Conservation (phyloP, 441 rosid genomes). For the Jatropha multifida region DNA sequence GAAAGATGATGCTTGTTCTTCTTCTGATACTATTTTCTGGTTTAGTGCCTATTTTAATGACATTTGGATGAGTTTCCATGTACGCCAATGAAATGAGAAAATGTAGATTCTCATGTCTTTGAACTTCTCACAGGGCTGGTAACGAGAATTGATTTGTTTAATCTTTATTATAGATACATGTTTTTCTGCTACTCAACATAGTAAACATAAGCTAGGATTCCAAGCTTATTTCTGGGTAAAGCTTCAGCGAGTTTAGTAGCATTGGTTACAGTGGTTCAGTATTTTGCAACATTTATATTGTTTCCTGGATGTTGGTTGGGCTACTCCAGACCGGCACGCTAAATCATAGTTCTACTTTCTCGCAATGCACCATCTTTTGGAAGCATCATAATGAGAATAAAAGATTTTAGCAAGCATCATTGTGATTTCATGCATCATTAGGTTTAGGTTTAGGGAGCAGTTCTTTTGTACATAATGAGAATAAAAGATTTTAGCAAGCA, state of each 20-base stretch:
- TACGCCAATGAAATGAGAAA: slow-evolving; percentile 15
- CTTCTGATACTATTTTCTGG: slow-evolving; percentile 17
- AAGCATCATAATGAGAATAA: too few species aligned
- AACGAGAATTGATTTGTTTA: neutral
- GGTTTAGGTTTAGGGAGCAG: too few species aligned
- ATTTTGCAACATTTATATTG: neutral
- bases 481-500: too few species aligned
- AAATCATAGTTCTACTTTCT: too few species aligned
- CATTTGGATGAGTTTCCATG: slow-evolving; percentile 18
- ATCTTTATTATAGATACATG: neutral
- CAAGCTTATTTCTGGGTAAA: neutral
- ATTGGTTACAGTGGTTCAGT: neutral
- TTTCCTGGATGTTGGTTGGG: too few species aligned
- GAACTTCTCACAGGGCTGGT: neutral
- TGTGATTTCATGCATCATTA: too few species aligned
- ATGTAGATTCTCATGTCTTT: neutral
- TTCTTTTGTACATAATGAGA: too few species aligned
- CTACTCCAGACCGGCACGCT: too few species aligned
- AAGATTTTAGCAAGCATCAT: too few species aligned
- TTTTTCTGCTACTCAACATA: neutral
- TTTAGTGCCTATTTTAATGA: slow-evolving; percentile 12
- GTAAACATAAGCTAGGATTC: neutral
- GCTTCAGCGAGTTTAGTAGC: neutral
- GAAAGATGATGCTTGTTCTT: slow-evolving; percentile 17
- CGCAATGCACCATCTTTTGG: too few species aligned